phyloP scores from a whole-genome alignment of 2,329 filamentous ascomycete genomes.

The Aspergillus quadrilineatus region DNA sequence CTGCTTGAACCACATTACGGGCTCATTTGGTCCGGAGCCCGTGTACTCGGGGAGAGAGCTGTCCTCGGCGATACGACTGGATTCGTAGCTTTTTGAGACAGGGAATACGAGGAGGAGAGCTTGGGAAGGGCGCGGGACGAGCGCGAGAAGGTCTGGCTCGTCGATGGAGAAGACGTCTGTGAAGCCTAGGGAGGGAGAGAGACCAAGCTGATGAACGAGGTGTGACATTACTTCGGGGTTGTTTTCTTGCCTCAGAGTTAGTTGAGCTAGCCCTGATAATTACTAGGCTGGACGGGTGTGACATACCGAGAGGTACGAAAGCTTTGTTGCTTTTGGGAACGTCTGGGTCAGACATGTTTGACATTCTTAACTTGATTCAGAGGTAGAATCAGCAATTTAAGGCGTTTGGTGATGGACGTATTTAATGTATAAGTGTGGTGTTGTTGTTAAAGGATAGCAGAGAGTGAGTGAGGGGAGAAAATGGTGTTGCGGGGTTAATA shows the following conservation, averaged over 20 bases:
- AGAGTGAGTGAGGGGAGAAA: slow-evolving; percentile 12
- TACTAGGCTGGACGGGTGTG: background rate
- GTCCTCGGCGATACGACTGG: slow-evolving; percentile 73
- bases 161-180: slow-evolving; percentile 91
- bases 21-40: slow-evolving; percentile 66
- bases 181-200: slow-evolving; percentile 73
- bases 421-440: background rate
- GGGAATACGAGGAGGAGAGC: slow-evolving; percentile 93
- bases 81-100: slow-evolving; percentile 75
- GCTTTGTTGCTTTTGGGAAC: slow-evolving; percentile 45
- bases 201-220: slow-evolving; percentile 78
- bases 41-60: slow-evolving; percentile 60
- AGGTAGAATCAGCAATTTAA: background rate
- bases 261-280: background rate
- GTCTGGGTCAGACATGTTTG: slow-evolving; percentile 35
- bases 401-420: background rate
- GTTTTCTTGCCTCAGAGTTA: slow-evolving; percentile 50
- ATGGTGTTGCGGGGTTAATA: slow-evolving; percentile 15
- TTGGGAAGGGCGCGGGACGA: slow-evolving; percentile 83
- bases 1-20: slow-evolving; percentile 91
- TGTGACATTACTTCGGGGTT: slow-evolving; percentile 87
- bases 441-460: background rate
- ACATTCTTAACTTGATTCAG: background rate
- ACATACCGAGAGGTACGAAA: slow-evolving; percentile 49
- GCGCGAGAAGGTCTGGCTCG: slow-evolving; percentile 77